Evolutionary conservation across 2,329 filamentous ascomycete species (phyloP), one percentile per base, ranked within the genome.

Genomic region (Aspergillus terreus): DNA sequence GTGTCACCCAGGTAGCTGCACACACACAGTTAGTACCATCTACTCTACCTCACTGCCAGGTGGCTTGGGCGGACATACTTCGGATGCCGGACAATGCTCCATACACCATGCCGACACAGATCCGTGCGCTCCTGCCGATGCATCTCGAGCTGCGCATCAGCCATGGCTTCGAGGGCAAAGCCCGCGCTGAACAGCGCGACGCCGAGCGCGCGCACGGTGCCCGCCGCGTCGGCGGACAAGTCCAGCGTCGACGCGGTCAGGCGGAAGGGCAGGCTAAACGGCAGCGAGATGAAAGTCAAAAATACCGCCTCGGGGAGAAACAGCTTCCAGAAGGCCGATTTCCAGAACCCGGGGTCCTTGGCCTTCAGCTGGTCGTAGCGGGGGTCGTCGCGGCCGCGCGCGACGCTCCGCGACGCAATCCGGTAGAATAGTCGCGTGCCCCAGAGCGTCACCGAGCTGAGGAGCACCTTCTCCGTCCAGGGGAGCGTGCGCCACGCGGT

Each of bases 81-180:
- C 0, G 82, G 82, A 67, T 84, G 81, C 45, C 82, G 70, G 23
- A 84, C 81, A 30, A 84, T 75, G 58, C 79, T 81, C 80, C 81
- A 84, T 27, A 85, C 82, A 11, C 81, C 81, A n/a, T 80, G 74
- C 12, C 77, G 75, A 54, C 78, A 73, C 27, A 83, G 69, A 35
- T 69, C 70, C 2, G 49, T 60, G 14, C 71, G 70, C 19, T 75
- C 64, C 42, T 70, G 68, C 54, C 77, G 76, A 63, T 82, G 80
- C 32, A 71, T 61, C 43, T 78, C 76, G 12, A 84, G 69, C 61
- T 84, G 82, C 44, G 71, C 71, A 58, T 85, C 82, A 10, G 82
- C 82, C 21, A 85, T 58, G 2, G 76, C 71, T 61, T 85, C 82
- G 11, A 84, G 62, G 2, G 76, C 76, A 33, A 83, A 73, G 0